Percentiles rank a stretch among this genome's conserved stretches.
Evolutionary conservation across 1,284 basidiomycete genomes (phyloP).

Genomic region (Moesziomyces parantarcticus): DNA sequence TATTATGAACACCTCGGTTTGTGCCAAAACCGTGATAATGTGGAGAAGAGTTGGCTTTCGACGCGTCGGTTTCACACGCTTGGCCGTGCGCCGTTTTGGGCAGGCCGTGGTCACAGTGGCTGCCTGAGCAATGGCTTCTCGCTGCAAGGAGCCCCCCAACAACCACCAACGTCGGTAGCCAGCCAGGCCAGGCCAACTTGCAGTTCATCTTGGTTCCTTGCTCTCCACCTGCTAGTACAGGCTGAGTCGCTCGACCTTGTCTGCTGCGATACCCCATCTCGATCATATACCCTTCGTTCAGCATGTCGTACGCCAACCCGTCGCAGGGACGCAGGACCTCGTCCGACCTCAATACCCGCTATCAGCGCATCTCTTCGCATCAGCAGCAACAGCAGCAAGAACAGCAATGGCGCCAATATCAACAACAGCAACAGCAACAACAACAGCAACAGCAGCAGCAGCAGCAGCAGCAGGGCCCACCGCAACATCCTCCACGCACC

Average conservation of each 20-base stretch:
- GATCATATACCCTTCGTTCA: conserved; percentile 2
- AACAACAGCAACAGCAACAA: conserved; percentile 19
- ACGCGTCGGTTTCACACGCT: conserved; percentile 29
- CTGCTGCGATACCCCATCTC: neutral
- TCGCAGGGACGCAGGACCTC: conserved; percentile 10
- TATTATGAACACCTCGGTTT: neutral
- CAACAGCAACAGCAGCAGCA: conserved; percentile 10
- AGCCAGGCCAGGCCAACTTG: no score
- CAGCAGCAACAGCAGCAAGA: conserved; percentile 35
- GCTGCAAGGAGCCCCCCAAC: neutral
- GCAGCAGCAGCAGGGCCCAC: conserved; percentile 17
- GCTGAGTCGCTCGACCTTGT: neutral
- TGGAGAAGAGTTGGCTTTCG: neutral
- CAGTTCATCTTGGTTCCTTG: neutral
- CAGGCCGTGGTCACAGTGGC: no score
- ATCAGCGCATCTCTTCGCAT: conserved; percentile 33
- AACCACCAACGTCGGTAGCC: no score
- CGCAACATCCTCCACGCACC: conserved; percentile 1
- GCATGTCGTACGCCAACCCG: conserved; percentile 25
- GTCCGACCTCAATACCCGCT: conserved; percentile 31
- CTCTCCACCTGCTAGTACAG: neutral
- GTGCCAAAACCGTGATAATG: neutral
- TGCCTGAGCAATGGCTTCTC: no score
- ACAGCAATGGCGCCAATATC: conserved; percentile 25
- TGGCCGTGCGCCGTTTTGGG: neutral